Evolutionary conservation across 495 filamentous ascomycete species (phyloP).

Genomic region (Penicillium soppii): DNA sequence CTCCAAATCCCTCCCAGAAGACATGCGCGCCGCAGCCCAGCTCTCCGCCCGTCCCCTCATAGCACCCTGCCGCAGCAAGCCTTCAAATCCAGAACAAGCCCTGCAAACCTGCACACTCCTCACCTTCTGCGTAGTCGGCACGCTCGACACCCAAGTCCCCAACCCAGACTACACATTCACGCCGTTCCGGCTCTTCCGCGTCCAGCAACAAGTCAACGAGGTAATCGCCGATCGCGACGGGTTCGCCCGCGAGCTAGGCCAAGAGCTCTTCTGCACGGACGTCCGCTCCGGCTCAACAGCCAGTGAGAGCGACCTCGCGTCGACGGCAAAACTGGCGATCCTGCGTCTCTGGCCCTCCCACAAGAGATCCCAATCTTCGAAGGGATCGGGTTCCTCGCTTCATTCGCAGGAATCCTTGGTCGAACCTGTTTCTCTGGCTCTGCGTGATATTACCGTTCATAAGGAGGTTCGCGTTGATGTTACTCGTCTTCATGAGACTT

Average conservation of each 20-base stretch:
- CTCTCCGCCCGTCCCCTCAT: conserved; percentile 49
- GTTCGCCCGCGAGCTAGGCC: conserved; percentile 45
- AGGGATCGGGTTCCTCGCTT: conserved; percentile 18
- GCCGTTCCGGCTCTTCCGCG: conserved; percentile 57
- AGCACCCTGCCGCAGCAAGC: conserved; percentile 37
- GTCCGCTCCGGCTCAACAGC: conserved; percentile 24
- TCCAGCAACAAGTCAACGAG: conserved; percentile 55
- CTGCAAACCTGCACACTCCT: conserved; percentile 33
- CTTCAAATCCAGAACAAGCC: conserved; percentile 25
- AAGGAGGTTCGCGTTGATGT: conserved; percentile 55
- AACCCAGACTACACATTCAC: conserved; percentile 44
- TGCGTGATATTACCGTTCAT: conserved; percentile 54
- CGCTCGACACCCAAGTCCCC: conserved; percentile 43
- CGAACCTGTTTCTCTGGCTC: conserved; percentile 17
- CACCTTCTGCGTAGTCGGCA: conserved; percentile 56
- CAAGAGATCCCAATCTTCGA: conserved; percentile 7
- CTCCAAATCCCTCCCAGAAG: conserved; percentile 39
- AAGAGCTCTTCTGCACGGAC: conserved; percentile 32
- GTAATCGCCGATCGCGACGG: conserved; percentile 47
- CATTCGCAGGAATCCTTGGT: conserved; percentile 36
- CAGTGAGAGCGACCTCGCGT: conserved; percentile 25
- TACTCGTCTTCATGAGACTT: conserved; percentile 32
- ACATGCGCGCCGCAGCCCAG: conserved; percentile 46
- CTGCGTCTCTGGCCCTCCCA: conserved; percentile 34
- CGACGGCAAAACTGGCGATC: conserved; percentile 26